Conservation (phyloP, 2,329 filamentous ascomycete genomes). For the Lachnellula arida region DNA sequence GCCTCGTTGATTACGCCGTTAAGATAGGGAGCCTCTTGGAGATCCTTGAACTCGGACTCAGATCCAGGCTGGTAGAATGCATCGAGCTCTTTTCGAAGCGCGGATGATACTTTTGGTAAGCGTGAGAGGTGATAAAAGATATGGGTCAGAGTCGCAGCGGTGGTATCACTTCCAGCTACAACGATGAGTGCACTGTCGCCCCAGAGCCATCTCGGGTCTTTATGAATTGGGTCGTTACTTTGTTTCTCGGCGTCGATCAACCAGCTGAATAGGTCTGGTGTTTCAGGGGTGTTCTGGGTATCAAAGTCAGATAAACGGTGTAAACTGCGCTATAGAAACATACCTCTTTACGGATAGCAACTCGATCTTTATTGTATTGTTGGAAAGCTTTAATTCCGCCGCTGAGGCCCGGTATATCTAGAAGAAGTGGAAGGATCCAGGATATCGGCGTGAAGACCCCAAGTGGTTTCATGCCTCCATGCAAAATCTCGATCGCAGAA, state of each 20-base stretch:
- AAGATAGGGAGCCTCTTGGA: conserved; percentile 26
- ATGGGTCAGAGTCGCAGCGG: conserved; percentile 35
- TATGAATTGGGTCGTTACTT: conserved; percentile 1
- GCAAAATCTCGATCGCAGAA: conserved; percentile 11
- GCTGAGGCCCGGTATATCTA: conserved; percentile 10
- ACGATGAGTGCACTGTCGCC: conserved; percentile 29
- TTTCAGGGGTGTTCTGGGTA: not conserved
- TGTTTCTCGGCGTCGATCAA: conserved; percentile 4
- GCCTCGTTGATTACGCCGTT: conserved; percentile 39
- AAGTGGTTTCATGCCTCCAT: conserved; percentile 8
- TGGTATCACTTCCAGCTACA: conserved; percentile 40
- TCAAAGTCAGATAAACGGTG: not conserved
- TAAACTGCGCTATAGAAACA: conserved; percentile 11
- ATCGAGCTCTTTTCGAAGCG: conserved; percentile 17
- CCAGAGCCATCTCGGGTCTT: conserved; percentile 12
- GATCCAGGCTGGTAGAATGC: conserved; percentile 6
- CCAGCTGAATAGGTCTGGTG: conserved; percentile 1
- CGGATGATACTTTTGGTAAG: conserved; percentile 6
- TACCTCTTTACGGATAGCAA: conserved; percentile 7
- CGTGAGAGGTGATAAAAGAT: conserved; percentile 35
- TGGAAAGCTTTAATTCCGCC: conserved; percentile 7
- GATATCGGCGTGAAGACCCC: conserved; percentile 18
- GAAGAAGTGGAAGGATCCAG: conserved; percentile 21
- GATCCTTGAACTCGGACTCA: conserved; percentile 5
- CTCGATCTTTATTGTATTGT: conserved; percentile 2